phyloP scores from a whole-genome alignment of 805 yeast genomes.

The Metschnikowia lunata region DNA sequence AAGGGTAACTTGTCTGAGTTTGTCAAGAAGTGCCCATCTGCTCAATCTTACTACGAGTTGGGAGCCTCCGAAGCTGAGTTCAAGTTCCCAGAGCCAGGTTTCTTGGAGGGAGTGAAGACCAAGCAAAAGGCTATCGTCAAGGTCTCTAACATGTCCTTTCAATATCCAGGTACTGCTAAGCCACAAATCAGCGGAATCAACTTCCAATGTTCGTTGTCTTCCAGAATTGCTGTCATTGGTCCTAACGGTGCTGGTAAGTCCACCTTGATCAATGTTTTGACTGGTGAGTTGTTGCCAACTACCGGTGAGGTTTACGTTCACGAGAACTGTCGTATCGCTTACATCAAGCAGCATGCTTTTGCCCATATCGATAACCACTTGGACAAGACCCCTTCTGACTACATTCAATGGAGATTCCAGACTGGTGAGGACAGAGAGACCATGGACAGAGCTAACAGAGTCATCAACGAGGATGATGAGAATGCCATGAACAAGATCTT shows the following conservation, averaged over 20 bases:
- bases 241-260: conserved; percentile 99
- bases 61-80: conserved; percentile 98
- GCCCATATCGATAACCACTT: conserved; percentile 98
- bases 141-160: conserved; percentile 96
- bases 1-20: conserved; percentile 99
- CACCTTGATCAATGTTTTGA: conserved; percentile 95
- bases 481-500: conserved; percentile 98
- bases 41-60: conserved; percentile 96
- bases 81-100: conserved; percentile 99
- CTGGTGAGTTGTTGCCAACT: conserved; percentile 99
- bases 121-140: conserved; percentile 99
- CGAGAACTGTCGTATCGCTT: conserved; percentile 99
- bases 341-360: conserved; percentile 99
- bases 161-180: conserved; percentile 97
- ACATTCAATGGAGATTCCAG: conserved; percentile 99
- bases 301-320: conserved; percentile 98
- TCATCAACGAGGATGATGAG: conserved; percentile 95
- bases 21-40: conserved; percentile 98
- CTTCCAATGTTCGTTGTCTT: conserved; percentile 98
- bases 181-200: conserved; percentile 89
- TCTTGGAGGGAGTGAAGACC: conserved; percentile 99
- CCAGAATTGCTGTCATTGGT: conserved; percentile 99
- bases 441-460: conserved; percentile 99
- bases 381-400: conserved; percentile 99
- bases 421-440: conserved; percentile 99